Base-by-base conservation (phyloP, 1,284 basidiomycete genomes). In the Vanrija pseudolonga region DNA sequence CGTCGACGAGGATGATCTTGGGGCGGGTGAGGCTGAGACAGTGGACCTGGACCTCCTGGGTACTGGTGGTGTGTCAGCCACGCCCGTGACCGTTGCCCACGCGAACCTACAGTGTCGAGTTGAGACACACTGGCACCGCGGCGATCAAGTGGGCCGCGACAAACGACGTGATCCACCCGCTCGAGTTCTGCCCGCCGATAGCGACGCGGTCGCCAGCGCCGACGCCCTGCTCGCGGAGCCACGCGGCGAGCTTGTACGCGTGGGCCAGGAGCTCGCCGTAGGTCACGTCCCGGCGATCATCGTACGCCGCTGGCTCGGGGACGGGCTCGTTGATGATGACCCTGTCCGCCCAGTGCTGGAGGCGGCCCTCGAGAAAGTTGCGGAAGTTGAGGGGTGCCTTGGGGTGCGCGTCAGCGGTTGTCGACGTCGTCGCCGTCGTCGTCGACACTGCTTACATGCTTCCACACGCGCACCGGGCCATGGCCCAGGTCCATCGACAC, bases 351-450 rank as follows among this genome's bases (percentile, higher is more conserved):
- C 68, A 70, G 26, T 51, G 59, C 26, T 55, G 43, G 14, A 67
- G 24, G 4, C 45, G 51, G 18, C 42, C 50, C 7, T 65, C 47
- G 45, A 74, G 50, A 53, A 68, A 74, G 8, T 49, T 22, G 44
- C 69, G 68, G 52, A 73, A 71, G 20, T 64, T 65, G 17, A 48
- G 48, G 0, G 69, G 69, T 6, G 67, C 63, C 72, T 74, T 47
- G 19, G 26, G 2, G 12, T 8, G 26, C 7, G 7, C 11, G 41
- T 44, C 9, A 44, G 40, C 26, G 1, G 15, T 14, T 20, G 15
- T 39, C 4, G 12, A n/a, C n/a, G n/a, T n/a, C n/a, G n/a, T n/a
- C n/a, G n/a, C n/a, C n/a, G n/a, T n/a, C n/a, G n/a, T n/a, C n/a
- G n/a, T n/a, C n/a, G n/a, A n/a, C n/a, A 60, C 68, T 46, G 26